These are phyloP conservation scores for Colletotrichum tropicale DNA, from an alignment of 2,329 filamentous ascomycete genomes.

Conservation along the genomic window DNA sequence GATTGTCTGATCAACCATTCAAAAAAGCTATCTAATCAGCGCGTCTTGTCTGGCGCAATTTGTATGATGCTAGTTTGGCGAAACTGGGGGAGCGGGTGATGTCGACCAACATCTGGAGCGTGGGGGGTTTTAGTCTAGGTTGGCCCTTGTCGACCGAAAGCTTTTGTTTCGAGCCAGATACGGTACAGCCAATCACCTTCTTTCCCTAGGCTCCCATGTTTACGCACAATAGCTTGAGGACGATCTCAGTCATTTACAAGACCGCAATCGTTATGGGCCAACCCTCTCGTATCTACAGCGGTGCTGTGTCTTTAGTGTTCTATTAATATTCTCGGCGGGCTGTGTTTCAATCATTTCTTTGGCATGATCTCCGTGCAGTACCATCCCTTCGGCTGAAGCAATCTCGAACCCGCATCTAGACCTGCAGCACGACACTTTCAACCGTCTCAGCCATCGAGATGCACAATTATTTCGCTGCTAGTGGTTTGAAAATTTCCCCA, in stretches of 20 bases:
- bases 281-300: neutral
- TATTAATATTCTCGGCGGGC: neutral
- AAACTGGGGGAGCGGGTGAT: neutral
- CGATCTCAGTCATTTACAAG: neutral
- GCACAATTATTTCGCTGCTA: fast-evolving
- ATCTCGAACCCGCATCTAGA: neutral
- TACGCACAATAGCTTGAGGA: neutral
- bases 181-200: neutral
- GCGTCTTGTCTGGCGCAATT: neutral
- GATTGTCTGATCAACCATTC: neutral
- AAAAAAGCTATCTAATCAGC: neutral
- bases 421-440: neutral
- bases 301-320: neutral
- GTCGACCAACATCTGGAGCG: neutral
- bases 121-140: neutral
- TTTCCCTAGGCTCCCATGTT: neutral
- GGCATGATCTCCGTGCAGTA: neutral
- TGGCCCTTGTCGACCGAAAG: neutral
- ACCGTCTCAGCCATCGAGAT: neutral
- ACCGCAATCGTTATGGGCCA: neutral
- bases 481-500: neutral
- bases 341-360: neutral
- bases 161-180: neutral
- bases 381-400: neutral
- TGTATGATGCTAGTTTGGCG: neutral